Base-by-base conservation (phyloP, 192 early-diverging fungal species). In the Backusella parvicylindrica region DNA sequence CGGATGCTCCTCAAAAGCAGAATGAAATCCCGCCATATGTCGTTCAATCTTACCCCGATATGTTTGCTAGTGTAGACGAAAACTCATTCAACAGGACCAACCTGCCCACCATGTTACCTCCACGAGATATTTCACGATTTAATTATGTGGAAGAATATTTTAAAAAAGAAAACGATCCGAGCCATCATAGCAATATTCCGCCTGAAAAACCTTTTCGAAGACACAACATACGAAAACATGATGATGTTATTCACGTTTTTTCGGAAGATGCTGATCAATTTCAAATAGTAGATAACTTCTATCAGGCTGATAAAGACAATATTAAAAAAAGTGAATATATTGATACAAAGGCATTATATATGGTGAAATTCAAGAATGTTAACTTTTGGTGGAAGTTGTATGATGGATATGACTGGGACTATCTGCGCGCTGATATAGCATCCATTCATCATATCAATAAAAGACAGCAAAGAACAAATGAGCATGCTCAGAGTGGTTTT, bases 341-440 rank as follows among this genome's bases (percentile, higher is more conserved):
- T 16, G 74, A 18, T 21, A 41, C 37, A 16, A 76, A 64, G 53
- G 64, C 69, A 12, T 37, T 75, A 38, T 71, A 86, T 26, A 84
- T 85, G 1, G 40, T 92, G 13, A 80, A 82, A 16, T 63, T 92
- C 5, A 78, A 86, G 28, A 88, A 92, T 69, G 81, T 91, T 28
- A 84, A 86, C 31, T 56, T 94, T 49, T 49, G 82, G 13, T 90
- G 90, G 86, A 82, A 88, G 23, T 47, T 94, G 8, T 90, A 87
- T 65, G 90, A 91, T 79, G 93, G 93, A 2, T 84, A 86, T 69
- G 90, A 93, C 49, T 93, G 88, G 90, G 83, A 79, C 36, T 81
- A 81, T 38, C 81, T 85, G 8, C 76, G 80, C 43, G 33, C 41
- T 11, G 33, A 49, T 16, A 43, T 71, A 33, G 63, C 32, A 16